phyloP scores from a whole-genome alignment of 441 rosid species.

The Syzygium syzygioides region DNA sequence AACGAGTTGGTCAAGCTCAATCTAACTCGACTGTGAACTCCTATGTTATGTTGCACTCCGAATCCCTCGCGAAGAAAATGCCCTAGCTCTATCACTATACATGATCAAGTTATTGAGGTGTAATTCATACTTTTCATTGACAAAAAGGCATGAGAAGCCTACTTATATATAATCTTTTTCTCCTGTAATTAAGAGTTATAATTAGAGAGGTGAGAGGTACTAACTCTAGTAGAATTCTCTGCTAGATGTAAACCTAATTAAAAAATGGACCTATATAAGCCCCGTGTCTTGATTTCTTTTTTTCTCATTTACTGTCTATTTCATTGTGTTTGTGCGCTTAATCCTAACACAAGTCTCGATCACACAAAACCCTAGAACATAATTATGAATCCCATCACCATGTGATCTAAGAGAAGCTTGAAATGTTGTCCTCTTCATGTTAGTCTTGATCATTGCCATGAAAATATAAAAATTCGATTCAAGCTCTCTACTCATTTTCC shows the following conservation, averaged over 20 bases:
- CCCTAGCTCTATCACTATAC: background rate
- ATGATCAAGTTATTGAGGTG: background rate
- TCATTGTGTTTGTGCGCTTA: too few relatives aligned
- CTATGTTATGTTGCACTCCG: background rate
- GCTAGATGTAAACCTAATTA: too few relatives aligned
- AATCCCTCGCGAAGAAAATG: background rate
- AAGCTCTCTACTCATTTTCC: background rate
- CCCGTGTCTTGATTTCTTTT: too few relatives aligned
- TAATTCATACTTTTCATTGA: too few relatives aligned
- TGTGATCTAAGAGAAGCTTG: background rate
- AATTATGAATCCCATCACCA: background rate
- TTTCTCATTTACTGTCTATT: too few relatives aligned
- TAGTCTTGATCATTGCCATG: background rate
- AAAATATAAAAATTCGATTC: background rate
- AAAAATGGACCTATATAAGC: too few relatives aligned
- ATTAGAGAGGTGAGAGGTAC: too few relatives aligned
- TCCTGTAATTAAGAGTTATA: too few relatives aligned
- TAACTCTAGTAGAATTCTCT: too few relatives aligned
- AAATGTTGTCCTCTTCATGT: background rate
- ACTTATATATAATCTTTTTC: too few relatives aligned
- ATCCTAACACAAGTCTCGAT: too few relatives aligned
- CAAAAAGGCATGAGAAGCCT: too few relatives aligned
- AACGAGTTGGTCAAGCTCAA: background rate
- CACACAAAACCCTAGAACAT: background rate
- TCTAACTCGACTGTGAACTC: background rate